Base-by-base conservation (phyloP, 139 green algal genomes). In the Chlorella sorokiniana region DNA sequence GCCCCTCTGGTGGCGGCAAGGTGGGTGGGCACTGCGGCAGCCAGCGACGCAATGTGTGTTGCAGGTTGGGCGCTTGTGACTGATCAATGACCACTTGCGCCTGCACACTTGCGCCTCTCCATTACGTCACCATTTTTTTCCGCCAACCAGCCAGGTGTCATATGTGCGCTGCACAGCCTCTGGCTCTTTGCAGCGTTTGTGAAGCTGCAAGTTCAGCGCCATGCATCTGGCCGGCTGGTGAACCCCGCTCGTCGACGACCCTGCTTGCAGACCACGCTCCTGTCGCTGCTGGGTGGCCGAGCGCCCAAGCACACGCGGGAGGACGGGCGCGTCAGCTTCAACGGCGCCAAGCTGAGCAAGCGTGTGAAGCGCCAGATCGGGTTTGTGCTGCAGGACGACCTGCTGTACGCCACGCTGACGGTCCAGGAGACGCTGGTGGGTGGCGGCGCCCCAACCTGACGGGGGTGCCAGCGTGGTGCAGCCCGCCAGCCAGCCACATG, bases 311-410 rank as follows among this genome's bases (percentile, higher is more conserved):
- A 71, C 44, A 81, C 74, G 51, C 71, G n/a, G 5, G 31, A 82
- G n/a, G 75, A 70, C 4, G 94, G 94, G 1, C 42, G 71, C 37
- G 79, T 96, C 54, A 76, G 69, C 1, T 97, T 95, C 90, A 97
- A 98, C 76, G 92, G 91, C 11, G 40, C 79, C 22, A 48, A 59
- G 10, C 73, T 95, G n/a, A 90, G 48, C 64, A 97, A 97, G 84
- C 62, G 84, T 4, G 54, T 82, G 16, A 88, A 88, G 62, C 70
- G 78, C 23, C 72, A 84, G 48, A 80, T 96, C 41, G 93, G 92
- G 4, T 96, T 91, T 71, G 93, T 96, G 18, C 81, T 82, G 77
- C 94, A 98, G 89, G 95, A 98, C 76, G 95, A 98, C 86, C 78
- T 98, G 45, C 81, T 98, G 52, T 96, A 92, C 78, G 90, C 93